Conservation (phyloP, 495 filamentous ascomycete genomes). For the Penicillium macrosclerotiorum region DNA sequence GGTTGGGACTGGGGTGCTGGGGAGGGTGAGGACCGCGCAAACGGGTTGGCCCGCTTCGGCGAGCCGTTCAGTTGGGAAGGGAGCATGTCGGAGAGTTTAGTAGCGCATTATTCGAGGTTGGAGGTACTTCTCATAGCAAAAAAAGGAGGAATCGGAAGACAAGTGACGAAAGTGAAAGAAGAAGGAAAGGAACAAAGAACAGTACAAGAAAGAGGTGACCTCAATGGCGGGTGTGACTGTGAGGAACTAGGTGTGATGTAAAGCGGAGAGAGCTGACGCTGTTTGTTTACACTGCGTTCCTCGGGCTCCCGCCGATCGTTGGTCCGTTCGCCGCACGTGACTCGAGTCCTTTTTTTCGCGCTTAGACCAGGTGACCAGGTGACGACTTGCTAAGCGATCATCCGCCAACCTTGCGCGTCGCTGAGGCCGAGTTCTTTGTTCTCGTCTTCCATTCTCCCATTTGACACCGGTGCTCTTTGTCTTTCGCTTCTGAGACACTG, state of each 20-base stretch:
- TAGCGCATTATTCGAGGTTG: slow-evolving; percentile 31
- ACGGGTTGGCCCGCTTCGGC: slow-evolving; percentile 73
- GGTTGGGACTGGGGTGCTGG: slow-evolving; percentile 45
- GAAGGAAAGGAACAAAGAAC: slow-evolving; percentile 6
- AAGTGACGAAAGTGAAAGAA: neutral
- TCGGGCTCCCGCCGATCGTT: slow-evolving; percentile 39
- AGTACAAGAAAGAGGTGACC: slow-evolving; percentile 4
- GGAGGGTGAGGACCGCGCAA: slow-evolving; percentile 60
- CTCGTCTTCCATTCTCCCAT: too few relatives aligned
- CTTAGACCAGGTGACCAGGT: neutral
- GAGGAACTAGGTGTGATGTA: slow-evolving; percentile 15
- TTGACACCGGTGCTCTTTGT: too few relatives aligned
- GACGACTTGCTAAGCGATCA: neutral
- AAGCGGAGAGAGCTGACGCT: slow-evolving; percentile 24
- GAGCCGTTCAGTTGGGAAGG: slow-evolving; percentile 46
- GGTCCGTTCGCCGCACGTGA: slow-evolving; percentile 31
- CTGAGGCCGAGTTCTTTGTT: neutral
- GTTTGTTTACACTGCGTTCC: slow-evolving; percentile 47
- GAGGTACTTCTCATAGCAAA: slow-evolving; percentile 14
- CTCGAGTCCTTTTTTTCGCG: slow-evolving; percentile 17
- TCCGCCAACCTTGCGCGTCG: neutral
- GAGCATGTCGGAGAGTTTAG: slow-evolving; percentile 38
- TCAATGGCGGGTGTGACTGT: too few relatives aligned
- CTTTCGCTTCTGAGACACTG: too few relatives aligned
- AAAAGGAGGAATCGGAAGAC: slow-evolving; percentile 4